A percentile compares a stretch with the other conserved stretches of the same genome.
Evolutionary conservation across 2,329 filamentous ascomycete genomes (phyloP).

Genomic region (Verticillium zaregamsianum): DNA sequence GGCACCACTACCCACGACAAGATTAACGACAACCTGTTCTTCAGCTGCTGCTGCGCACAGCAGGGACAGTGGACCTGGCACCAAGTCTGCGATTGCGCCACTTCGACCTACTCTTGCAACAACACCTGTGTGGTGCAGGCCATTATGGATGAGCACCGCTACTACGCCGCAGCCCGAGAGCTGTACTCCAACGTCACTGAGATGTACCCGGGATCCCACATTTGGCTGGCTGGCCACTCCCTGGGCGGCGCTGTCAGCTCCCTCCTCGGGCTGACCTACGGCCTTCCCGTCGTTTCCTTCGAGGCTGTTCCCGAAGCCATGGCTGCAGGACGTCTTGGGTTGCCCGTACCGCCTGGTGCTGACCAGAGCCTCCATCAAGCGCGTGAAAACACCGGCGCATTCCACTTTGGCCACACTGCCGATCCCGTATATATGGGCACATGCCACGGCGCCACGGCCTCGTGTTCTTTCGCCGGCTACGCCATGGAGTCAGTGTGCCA

Average conservation of each 20-base stretch:
- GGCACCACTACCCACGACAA: slow-evolving; percentile 98
- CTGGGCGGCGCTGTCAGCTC: slow-evolving; percentile 85
- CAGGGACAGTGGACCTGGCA: slow-evolving; percentile 87
- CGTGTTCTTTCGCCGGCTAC: slow-evolving; percentile 88
- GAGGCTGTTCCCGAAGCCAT: slow-evolving; percentile 90
- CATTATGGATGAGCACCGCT: slow-evolving; percentile 77
- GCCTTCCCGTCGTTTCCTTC: slow-evolving; percentile 85
- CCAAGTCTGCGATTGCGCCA: slow-evolving; percentile 90
- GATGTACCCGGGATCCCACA: slow-evolving; percentile 75
- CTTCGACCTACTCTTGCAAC: slow-evolving; percentile 84
- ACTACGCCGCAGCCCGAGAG: slow-evolving; percentile 85
- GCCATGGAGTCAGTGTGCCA: slow-evolving; percentile 93
- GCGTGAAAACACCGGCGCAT: slow-evolving; percentile 69
- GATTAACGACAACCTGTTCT: slow-evolving; percentile 95
- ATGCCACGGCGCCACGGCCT: slow-evolving; percentile 85
- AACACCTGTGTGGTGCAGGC: slow-evolving; percentile 79
- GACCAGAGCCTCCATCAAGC: slow-evolving; percentile 68
- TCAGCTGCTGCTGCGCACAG: slow-evolving; percentile 95
- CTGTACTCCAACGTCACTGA: slow-evolving; percentile 90
- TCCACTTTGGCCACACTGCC: slow-evolving; percentile 92
- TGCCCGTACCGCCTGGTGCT: slow-evolving; percentile 78
- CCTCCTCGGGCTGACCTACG: slow-evolving; percentile 87
- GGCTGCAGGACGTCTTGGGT: slow-evolving; percentile 75
- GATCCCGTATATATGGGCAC: slow-evolving; percentile 93
- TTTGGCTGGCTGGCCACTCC: slow-evolving; percentile 92